Evolutionary conservation across 148 eudicot species (phyloP).

Genomic region (Chenopodium suecicum): DNA sequence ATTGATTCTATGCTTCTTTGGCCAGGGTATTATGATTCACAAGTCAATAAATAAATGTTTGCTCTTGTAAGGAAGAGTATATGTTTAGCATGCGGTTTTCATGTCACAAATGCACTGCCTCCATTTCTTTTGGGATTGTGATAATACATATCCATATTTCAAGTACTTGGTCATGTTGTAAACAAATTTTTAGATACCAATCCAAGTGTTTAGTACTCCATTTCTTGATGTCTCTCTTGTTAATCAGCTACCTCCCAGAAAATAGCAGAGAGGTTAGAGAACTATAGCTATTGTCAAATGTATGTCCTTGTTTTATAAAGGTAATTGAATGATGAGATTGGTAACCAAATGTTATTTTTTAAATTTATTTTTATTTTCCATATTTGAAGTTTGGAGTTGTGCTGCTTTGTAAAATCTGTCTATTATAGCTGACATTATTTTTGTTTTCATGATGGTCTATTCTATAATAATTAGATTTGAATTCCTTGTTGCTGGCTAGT

Average conservation of each 20-base stretch:
- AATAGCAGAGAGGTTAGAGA: neutral
- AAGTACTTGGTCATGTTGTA: neutral
- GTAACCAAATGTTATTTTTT: neutral
- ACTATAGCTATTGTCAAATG: neutral
- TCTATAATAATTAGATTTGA: neutral
- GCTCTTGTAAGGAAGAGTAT: neutral
- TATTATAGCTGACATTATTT: neutral
- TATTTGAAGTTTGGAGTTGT: neutral
- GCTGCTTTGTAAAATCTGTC: neutral
- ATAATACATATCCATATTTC: neutral
- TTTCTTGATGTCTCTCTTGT: too few relatives aligned
- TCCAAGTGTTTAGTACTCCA: neutral
- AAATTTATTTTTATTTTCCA: neutral
- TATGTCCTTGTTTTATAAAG: too few relatives aligned
- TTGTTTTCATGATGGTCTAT: neutral
- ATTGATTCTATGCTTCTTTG: slow-evolving; percentile 4
- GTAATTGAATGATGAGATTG: neutral
- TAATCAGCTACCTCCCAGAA: neutral
- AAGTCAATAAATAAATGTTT: neutral
- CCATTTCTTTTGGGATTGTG: neutral
- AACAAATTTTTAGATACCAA: neutral
- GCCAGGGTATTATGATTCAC: neutral
- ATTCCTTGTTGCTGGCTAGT: neutral
- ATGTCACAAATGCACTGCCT: neutral
- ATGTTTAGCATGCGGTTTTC: neutral